Percentiles rank a stretch among this genome's conserved stretches.
Evolutionary conservation across 495 filamentous ascomycete species (phyloP).

Genomic region (Cercophora scortea): DNA sequence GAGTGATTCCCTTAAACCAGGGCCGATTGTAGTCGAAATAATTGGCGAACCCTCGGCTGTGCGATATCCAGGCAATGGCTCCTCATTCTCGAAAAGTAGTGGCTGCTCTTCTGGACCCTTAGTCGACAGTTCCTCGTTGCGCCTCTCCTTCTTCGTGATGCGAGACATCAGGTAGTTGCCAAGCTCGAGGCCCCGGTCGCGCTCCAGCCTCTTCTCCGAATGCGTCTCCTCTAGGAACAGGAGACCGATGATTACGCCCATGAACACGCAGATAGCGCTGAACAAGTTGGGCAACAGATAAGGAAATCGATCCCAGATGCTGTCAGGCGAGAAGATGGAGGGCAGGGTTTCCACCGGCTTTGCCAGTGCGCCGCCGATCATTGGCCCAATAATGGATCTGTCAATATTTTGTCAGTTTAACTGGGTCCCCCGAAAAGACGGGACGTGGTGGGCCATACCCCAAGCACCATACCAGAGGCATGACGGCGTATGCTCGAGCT

Average conservation of each 20-base stretch:
- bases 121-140: not conserved
- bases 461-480: constrained; percentile 97
- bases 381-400: constrained; percentile 73
- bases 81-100: constrained; percentile 42
- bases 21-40: constrained; percentile 4
- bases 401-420: constrained; percentile 5
- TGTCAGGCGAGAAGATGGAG: constrained; percentile 59
- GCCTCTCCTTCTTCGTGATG: constrained; percentile 19
- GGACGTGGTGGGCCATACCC: constrained; percentile 47
- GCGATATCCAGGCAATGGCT: constrained; percentile 55
- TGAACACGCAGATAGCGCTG: constrained; percentile 67
- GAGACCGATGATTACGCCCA: constrained; percentile 75
- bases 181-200: constrained; percentile 67
- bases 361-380: constrained; percentile 83
- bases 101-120: constrained; percentile 43
- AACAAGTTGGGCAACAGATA: constrained; percentile 93
- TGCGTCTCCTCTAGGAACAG: constrained; percentile 96
- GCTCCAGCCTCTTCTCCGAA: constrained; percentile 65
- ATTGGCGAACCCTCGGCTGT: constrained; percentile 47
- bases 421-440: not conserved
- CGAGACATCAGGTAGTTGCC: constrained; percentile 64
- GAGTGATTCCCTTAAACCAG: not conserved
- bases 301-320: constrained; percentile 76
- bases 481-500: constrained; percentile 89
- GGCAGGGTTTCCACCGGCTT: constrained; percentile 80